A percentile compares a stretch with the other conserved stretches of the same genome.
Evolutionary conservation across 768 basidiomycete genomes (phyloP).

Genomic region (Tylopilus felleus): DNA sequence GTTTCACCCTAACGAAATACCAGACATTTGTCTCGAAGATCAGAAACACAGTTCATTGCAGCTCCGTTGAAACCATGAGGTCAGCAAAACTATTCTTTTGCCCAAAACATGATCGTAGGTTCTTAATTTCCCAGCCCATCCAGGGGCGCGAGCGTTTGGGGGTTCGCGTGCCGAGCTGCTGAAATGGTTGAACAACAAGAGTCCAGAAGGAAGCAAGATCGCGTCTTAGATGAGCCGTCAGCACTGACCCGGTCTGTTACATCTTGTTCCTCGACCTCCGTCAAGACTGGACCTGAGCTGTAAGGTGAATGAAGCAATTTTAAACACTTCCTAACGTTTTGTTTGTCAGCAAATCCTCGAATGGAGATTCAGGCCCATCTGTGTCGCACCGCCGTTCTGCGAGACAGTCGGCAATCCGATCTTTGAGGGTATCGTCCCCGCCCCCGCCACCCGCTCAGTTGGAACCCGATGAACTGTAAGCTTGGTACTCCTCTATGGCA

Average conservation of each 20-base stretch:
- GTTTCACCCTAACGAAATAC: constrained; percentile 21
- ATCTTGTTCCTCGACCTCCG: constrained; percentile 19
- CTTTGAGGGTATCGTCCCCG: constrained; percentile 12
- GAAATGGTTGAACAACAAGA: constrained; percentile 16
- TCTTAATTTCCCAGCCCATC: constrained; percentile 15
- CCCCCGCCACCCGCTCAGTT: constrained; percentile 32
- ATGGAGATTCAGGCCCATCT: constrained; percentile 5
- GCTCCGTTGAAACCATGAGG: constrained; percentile 7
- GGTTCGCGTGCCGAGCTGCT: background rate
- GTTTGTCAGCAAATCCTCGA: constrained; percentile 9
- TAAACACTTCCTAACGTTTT: background rate
- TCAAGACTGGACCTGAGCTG: constrained; percentile 11
- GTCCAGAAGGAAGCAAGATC: constrained; percentile 1
- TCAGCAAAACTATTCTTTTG: constrained; percentile 8
- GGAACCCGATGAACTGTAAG: constrained; percentile 68
- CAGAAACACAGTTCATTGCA: background rate
- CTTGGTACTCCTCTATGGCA: background rate
- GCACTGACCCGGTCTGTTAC: constrained; percentile 12
- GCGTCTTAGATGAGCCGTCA: background rate
- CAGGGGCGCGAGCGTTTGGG: constrained; percentile 18
- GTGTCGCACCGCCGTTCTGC: constrained; percentile 33
- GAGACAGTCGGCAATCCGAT: constrained; percentile 32
- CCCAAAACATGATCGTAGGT: background rate
- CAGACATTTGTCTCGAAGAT: constrained; percentile 18
- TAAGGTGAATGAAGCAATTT: constrained; percentile 8